Evolutionary conservation across 176 grass and related monocot species (phyloP).

Genomic region (Eleusine coracana): DNA sequence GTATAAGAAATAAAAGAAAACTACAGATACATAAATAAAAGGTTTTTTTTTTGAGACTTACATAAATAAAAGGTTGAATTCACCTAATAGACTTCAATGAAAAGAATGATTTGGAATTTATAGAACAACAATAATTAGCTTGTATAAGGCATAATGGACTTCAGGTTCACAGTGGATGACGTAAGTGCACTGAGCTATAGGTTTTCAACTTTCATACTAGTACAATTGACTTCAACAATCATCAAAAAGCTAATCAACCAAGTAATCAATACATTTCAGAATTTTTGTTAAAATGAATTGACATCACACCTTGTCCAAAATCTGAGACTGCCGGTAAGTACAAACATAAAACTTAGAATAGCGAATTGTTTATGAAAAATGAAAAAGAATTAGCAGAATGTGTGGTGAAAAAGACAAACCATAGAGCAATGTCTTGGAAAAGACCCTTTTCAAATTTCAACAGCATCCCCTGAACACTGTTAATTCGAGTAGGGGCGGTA

Average conservation of each 20-base stretch:
- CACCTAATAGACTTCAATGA: constrained; percentile 15
- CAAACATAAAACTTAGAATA: constrained; percentile 23
- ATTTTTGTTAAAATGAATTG: constrained; percentile 30
- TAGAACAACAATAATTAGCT: constrained; percentile 31
- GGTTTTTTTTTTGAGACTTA: background rate
- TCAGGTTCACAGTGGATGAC: background rate
- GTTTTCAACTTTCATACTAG: constrained; percentile 3
- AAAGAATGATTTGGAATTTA: constrained; percentile 18
- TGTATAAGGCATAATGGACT: background rate
- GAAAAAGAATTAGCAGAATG: constrained; percentile 8
- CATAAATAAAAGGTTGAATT: background rate
- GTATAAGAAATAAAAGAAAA: constrained; percentile 32
- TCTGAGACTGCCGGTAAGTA: constrained; percentile 17
- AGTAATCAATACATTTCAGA: constrained; percentile 18
- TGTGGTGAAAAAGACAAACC: constrained; percentile 45
- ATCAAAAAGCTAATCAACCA: constrained; percentile 36
- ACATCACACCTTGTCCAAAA: constrained; percentile 11
- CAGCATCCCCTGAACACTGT: constrained; percentile 64
- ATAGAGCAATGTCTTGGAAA: constrained; percentile 57
- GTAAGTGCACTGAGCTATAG: constrained; percentile 11
- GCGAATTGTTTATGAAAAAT: constrained; percentile 20
- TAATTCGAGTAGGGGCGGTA: constrained; percentile 44
- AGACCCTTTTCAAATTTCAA: constrained; percentile 63
- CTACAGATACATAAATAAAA: background rate
- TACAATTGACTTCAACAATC: constrained; percentile 21